Evolutionary conservation across 2,329 filamentous ascomycete genomes (phyloP).

Genomic region (Sodiomyces alkalinus): DNA sequence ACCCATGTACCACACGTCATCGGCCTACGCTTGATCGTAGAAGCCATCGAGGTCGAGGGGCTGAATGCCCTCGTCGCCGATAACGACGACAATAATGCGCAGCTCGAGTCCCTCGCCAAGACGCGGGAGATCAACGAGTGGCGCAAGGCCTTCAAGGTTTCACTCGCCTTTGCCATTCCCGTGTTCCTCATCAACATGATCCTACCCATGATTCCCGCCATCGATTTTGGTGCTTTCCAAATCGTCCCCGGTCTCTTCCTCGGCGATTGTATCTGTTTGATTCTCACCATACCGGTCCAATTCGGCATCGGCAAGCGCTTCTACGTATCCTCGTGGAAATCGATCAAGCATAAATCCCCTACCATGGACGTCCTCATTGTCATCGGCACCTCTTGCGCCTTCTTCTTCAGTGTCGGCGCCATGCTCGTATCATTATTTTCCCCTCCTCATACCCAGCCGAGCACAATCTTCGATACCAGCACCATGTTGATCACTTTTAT

Average conservation of each 20-base stretch:
- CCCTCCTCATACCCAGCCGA: slow-evolving; percentile 65
- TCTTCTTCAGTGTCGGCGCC: slow-evolving; percentile 82
- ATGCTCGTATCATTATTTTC: slow-evolving; percentile 70
- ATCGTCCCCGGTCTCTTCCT: slow-evolving; percentile 67
- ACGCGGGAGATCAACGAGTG: slow-evolving; percentile 93
- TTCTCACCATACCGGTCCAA: slow-evolving; percentile 81
- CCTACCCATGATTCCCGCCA: slow-evolving; percentile 65
- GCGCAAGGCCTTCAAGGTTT: slow-evolving; percentile 66
- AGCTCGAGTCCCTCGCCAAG: slow-evolving; percentile 89
- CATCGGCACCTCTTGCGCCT: slow-evolving; percentile 83
- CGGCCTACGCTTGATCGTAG: slow-evolving; percentile 71
- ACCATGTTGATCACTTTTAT: slow-evolving; percentile 98
- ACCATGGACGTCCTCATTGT: slow-evolving; percentile 98
- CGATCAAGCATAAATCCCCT: slow-evolving; percentile 73
- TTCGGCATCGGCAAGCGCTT: slow-evolving; percentile 94
- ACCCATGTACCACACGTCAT: slow-evolving; percentile 55
- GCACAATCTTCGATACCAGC: slow-evolving; percentile 91
- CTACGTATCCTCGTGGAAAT: slow-evolving; percentile 87
- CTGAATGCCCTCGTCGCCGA: slow-evolving; percentile 85
- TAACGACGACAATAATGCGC: slow-evolving; percentile 88
- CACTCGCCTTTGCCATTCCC: slow-evolving; percentile 68
- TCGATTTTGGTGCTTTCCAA: slow-evolving; percentile 62
- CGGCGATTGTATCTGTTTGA: slow-evolving; percentile 71
- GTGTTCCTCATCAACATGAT: slow-evolving; percentile 91
- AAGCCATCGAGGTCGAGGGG: slow-evolving; percentile 64